Percentiles rank a stretch among this genome's conserved stretches.
These are phyloP conservation scores for Notholithocarpus densiflorus DNA, from an alignment of 306 rosid species.

Conservation along the genomic window DNA sequence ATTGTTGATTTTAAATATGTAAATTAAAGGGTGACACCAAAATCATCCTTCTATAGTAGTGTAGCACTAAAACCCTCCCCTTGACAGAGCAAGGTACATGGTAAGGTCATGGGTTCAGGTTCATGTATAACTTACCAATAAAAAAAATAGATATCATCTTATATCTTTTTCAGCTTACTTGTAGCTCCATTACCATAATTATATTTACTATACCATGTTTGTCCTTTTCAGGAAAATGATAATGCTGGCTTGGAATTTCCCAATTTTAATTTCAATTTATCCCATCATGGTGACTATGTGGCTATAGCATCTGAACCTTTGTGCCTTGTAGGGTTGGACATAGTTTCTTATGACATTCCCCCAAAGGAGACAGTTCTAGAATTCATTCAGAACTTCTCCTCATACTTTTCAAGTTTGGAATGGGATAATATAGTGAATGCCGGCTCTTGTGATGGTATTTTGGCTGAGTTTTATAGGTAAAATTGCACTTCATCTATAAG, in stretches of 20 bases:
- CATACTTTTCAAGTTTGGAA: slow-evolving; percentile 75
- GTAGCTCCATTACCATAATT: neutral
- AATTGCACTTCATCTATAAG: slow-evolving; percentile 2
- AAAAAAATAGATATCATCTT: neutral
- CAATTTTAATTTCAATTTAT: slow-evolving; percentile 83
- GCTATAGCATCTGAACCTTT: slow-evolving; percentile 90
- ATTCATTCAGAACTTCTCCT: slow-evolving; percentile 53
- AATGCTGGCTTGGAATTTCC: slow-evolving; percentile 40
- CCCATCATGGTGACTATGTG: slow-evolving; percentile 92
- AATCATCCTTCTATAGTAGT: too few relatives aligned
- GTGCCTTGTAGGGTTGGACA: slow-evolving; percentile 81
- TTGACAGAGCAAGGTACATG: too few relatives aligned
- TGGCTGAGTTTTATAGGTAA: slow-evolving; percentile 74
- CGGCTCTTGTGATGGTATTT: slow-evolving; percentile 48
- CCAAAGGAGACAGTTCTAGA: slow-evolving; percentile 46
- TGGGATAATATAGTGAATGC: slow-evolving; percentile 64
- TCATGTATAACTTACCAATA: too few relatives aligned
- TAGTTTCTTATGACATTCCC: slow-evolving; percentile 61
- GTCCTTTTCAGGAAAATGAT: slow-evolving; percentile 46
- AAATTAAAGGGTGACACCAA: too few relatives aligned
- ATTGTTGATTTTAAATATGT: too few relatives aligned
- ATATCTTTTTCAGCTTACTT: neutral
- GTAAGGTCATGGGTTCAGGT: too few relatives aligned
- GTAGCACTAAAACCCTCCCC: too few relatives aligned
- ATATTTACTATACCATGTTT: neutral